phyloP scores from a whole-genome alignment of 495 filamentous ascomycete genomes.

The Penicillium lividum region DNA sequence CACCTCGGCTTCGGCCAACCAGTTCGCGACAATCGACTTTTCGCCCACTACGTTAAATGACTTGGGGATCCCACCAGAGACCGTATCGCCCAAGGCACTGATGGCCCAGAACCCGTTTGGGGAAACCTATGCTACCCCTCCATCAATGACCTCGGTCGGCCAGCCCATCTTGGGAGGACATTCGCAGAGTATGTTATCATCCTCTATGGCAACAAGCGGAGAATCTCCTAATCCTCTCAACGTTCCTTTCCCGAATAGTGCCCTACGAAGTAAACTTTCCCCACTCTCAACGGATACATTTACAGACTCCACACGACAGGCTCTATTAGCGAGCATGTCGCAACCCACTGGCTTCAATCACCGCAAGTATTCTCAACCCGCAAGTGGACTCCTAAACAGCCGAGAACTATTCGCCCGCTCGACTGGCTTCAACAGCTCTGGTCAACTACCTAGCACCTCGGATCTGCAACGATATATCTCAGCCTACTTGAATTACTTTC shows the following conservation, averaged over 20 bases:
- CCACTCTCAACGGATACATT: conserved; percentile 75
- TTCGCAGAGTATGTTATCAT: conserved; percentile 59
- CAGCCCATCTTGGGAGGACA: conserved; percentile 50
- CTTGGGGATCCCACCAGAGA: conserved; percentile 44
- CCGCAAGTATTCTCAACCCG: conserved; percentile 76
- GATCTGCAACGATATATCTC: conserved; percentile 91
- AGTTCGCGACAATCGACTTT: conserved; percentile 60
- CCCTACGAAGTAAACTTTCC: conserved; percentile 62
- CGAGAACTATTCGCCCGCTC: conserved; percentile 47
- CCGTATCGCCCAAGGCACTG: conserved; percentile 50
- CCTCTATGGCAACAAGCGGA: conserved; percentile 57
- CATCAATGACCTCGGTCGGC: conserved; percentile 64
- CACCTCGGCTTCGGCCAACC: conserved; percentile 56
- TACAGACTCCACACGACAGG: conserved; percentile 89
- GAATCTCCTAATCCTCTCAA: conserved; percentile 57
- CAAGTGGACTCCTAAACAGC: conserved; percentile 49
- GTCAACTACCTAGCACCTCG: conserved; percentile 77
- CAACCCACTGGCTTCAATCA: conserved; percentile 72
- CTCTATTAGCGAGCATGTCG: conserved; percentile 79
- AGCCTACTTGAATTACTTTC: conserved; percentile 91
- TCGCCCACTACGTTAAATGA: conserved; percentile 46
- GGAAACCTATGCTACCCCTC: conserved; percentile 55
- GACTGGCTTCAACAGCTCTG: conserved; percentile 48
- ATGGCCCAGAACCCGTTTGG: conserved; percentile 48
- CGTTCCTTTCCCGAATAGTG: conserved; percentile 53